Conservation (phyloP, 176 grass and related monocot species). For the Carex littledalei region DNA sequence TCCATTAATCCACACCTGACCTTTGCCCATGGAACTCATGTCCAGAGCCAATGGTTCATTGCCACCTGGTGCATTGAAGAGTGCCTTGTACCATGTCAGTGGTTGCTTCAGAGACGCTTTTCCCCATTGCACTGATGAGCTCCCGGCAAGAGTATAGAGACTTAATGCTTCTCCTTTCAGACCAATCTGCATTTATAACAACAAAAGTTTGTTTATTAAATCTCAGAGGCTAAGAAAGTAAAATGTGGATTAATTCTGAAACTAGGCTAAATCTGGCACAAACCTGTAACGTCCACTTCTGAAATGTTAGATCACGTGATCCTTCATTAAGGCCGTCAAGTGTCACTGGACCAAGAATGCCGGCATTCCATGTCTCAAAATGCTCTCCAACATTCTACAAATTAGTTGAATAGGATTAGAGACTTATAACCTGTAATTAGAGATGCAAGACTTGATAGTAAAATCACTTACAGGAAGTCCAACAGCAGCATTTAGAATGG, state of each 20-base stretch:
- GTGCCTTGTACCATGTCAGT: slow-evolving; percentile 95
- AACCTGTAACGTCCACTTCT: slow-evolving; percentile 95
- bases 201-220: background rate
- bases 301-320: slow-evolving; percentile 82
- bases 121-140: slow-evolving; percentile 82
- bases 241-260: background rate
- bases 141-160: slow-evolving; percentile 74
- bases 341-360: slow-evolving; percentile 82
- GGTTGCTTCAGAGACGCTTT: slow-evolving; percentile 69
- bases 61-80: slow-evolving; percentile 80
- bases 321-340: slow-evolving; percentile 79
- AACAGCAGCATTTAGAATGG: slow-evolving; percentile 79
- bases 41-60: slow-evolving; percentile 93
- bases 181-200: slow-evolving; percentile 52
- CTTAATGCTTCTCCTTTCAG: slow-evolving; percentile 80
- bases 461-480: slow-evolving; percentile 72
- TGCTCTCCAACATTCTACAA: slow-evolving; percentile 91
- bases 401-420: background rate
- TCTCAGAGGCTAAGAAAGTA: background rate
- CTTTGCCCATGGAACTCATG: slow-evolving; percentile 92
- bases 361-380: slow-evolving; percentile 97
- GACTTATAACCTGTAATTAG: background rate
- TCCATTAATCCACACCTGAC: slow-evolving; percentile 93
- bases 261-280: background rate
- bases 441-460: slow-evolving; percentile 11